These are phyloP conservation scores for Dactylellina drechsleri DNA, from an alignment of 2,329 filamentous ascomycete species.

Conservation along the genomic window DNA sequence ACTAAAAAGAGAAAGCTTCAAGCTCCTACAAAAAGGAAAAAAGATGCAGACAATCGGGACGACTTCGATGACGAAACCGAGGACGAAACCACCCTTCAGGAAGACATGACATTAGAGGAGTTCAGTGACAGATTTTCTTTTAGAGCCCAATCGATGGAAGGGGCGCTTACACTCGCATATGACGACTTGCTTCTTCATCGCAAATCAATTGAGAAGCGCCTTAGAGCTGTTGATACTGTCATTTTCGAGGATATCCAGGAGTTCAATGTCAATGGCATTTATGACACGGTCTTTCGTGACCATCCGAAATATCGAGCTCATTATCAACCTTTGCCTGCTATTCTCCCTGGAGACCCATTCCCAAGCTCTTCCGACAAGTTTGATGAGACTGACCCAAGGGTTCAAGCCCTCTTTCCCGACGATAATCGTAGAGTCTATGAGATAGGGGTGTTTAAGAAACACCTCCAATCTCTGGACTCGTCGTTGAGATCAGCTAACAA, in stretches of 20 bases:
- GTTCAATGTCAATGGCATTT: constrained; percentile 18
- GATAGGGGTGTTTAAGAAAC: constrained; percentile 1
- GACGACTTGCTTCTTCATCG: constrained; percentile 2
- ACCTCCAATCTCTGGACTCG: background rate
- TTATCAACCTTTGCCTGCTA: constrained; percentile 5
- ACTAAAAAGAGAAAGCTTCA: too few relatives aligned
- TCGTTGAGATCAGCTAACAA: background rate
- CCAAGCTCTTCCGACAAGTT: constrained; percentile 14
- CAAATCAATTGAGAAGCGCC: constrained; percentile 19
- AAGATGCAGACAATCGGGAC: background rate
- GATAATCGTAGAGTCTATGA: background rate
- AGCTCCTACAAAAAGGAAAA: too few relatives aligned
- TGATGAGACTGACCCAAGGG: constrained; percentile 17
- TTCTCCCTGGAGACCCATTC: constrained; percentile 43
- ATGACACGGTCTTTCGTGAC: constrained; percentile 10
- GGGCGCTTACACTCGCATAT: background rate
- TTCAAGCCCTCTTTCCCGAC: constrained; percentile 26
- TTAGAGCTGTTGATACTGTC: constrained; percentile 7
- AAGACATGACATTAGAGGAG: constrained; percentile 6
- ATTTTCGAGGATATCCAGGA: constrained; percentile 13
- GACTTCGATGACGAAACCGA: constrained; percentile 16
- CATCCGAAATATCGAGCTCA: background rate
- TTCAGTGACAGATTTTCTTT: background rate
- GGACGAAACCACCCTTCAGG: background rate
- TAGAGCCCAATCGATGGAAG: background rate